Evolutionary conservation across 2,329 filamentous ascomycete species (phyloP), one percentile per base, ranked within the genome.

Genomic region (Diatrype stigma): DNA sequence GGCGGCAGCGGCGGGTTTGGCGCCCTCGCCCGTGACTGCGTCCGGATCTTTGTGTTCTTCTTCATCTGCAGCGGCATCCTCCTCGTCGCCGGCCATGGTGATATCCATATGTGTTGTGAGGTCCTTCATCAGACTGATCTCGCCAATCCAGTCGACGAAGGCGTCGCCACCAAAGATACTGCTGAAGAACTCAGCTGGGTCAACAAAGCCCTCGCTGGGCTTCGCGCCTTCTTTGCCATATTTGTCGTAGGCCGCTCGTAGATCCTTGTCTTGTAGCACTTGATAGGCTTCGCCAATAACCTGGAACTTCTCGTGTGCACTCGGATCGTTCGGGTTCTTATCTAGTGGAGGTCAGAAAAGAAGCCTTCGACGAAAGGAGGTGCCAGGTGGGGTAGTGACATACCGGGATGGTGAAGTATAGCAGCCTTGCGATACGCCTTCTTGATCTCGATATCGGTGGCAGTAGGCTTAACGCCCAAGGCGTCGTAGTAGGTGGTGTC

Each of bases 81-180:
- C 84, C 60, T 88, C 89, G 69, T 84, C 83, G 54, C 85, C 85
- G 50, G 89, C 79, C 85, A 91, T 93, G 19, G 90, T 92, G 60
- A 99, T 97, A 64, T 99, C 94, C 93, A 99, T 97, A 42, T 92
- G 96, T 64, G 91, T 90, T 17, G 93, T 97, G 49, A 99, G 80
- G 66, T 99, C 94, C 76, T 96, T 97, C 89, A 99, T 96, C 51
- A 99, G 83, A 47, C 90, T 94, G 61, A 99, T 96, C 78, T 99
- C 94, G 60, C 94, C 94, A 65, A 99, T 97, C 79, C 94, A 90
- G 75, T 99, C 93, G 54, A 87, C 79, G 65, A 99, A 99, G 12
- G 93, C 91, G 63, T 96, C 93, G 54, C 94, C 94, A 61, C 94
- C 94, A 67, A 99, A 99, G 62, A 99, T 99, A 77, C 92, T 95